phyloP scores from a whole-genome alignment of 2,329 filamentous ascomycete genomes.

The Colletotrichum australisinense region DNA sequence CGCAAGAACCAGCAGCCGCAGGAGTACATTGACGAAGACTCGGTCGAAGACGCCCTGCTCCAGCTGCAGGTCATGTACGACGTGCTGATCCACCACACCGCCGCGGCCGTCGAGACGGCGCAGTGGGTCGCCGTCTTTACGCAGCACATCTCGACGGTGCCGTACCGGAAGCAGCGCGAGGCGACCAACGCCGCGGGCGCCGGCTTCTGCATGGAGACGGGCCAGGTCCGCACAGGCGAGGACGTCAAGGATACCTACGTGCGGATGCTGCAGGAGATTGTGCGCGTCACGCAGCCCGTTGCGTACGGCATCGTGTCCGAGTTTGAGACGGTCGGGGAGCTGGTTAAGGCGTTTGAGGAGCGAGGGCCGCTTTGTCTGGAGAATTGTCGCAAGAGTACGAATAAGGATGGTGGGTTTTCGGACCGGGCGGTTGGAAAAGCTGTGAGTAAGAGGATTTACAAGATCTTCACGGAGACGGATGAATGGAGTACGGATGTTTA shows the following conservation, averaged over 20 bases:
- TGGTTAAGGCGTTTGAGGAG: conserved; percentile 69
- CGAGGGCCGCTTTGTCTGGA: conserved; percentile 72
- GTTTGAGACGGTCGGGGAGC: conserved; percentile 66
- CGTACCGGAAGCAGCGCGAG: conserved; percentile 71
- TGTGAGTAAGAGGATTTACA: conserved; percentile 68
- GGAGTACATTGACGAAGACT: conserved; percentile 73
- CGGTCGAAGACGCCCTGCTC: conserved; percentile 77
- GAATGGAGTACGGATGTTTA: conserved; percentile 66
- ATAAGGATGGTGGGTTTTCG: conserved; percentile 66
- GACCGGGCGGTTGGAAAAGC: conserved; percentile 68
- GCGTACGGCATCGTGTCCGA: conserved; percentile 75
- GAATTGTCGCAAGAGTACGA: conserved; percentile 67
- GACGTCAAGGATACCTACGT: conserved; percentile 74
- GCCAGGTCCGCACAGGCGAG: conserved; percentile 79
- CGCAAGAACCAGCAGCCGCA: conserved; percentile 53
- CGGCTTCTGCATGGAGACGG: conserved; percentile 82
- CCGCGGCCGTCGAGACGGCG: conserved; percentile 70
- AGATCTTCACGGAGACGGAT: conserved; percentile 69
- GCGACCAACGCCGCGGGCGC: conserved; percentile 61
- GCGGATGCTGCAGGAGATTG: conserved; percentile 81
- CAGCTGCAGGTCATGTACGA: conserved; percentile 75
- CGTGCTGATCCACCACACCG: conserved; percentile 77
- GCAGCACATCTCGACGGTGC: conserved; percentile 81
- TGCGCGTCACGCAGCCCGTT: conserved; percentile 76
- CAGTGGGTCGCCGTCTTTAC: conserved; percentile 81